Base-by-base conservation (phyloP, 2,329 filamentous ascomycete species). In the Aspergillus sp. region DNA sequence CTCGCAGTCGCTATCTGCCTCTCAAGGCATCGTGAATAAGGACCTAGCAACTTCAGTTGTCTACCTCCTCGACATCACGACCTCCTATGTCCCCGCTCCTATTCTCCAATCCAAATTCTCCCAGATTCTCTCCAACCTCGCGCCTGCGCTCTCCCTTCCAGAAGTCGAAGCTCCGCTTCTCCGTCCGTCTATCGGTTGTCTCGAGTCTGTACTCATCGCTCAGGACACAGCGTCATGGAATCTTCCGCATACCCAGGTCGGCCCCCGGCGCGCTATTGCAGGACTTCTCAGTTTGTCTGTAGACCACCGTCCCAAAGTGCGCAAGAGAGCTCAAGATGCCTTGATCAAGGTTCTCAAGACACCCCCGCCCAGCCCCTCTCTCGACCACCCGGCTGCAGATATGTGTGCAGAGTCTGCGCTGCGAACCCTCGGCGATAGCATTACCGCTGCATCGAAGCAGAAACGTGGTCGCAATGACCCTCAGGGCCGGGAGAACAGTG, bases 331-430 rank as follows among this genome's bases (percentile, higher is more conserved):
- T 6, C 91, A 96, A 73, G 93, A 98, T 70, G 91, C 93, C 2
- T 76, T 99, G 64, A 87, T 88, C 53, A 90, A 88, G 62, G 87
- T 99, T 4, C 83, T 99, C 57, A 88, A 88, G 74, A 89, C 87
- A 60, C 90, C 92, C 8, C 95, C 95, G 0, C 93, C 93, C 0
- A 96, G 91, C 62, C 95, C 95, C 1, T 93, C 91, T 3, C 78
- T 97, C 59, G 95, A 99, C 65, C 95, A 99, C 71, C 95, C 95
- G 1, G 95, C 92, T 24, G 90, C 93, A 47, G 93, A 96, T 71
- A 93, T 98, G 87, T 98, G 93, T 77, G 95, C 95, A 17, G 91
- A 96, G 74, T 93, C 90, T 24, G 91, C 91, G 20, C 82, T 97
- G 76, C 86, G 87, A 74, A 92, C 88, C 72, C 79, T 98, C 61